Evolutionary conservation across 768 basidiomycete genomes (phyloP), one percentile per base, ranked within the genome.

Genomic region (Vararia minispora): DNA sequence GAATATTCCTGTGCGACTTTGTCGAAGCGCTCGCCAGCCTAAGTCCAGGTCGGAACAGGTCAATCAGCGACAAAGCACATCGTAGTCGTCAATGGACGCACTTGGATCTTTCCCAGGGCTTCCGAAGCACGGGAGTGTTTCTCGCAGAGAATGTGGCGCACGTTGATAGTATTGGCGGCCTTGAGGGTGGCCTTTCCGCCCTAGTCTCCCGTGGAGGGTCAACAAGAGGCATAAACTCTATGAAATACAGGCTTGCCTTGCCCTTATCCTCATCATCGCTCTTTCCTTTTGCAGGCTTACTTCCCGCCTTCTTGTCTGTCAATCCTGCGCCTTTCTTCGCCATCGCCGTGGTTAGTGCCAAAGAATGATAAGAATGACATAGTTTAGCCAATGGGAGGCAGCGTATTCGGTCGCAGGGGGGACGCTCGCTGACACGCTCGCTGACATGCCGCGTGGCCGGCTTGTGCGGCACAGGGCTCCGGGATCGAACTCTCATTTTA

Each of bases 1-100:
- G 88, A 89, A 48, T 85, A 89, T 51, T 88, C 87, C 52, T 87
- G 79, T 5, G 87, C 87, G 24, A 88, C 82, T 57, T 87, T 90
- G 60, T 88, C 82, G 54, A 90, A 90, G 9, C 82, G 61, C 50
- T 82, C 73, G 17, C 87, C 87, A 44, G 74, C 79, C 82, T 74
- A 71, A 40, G 20, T 5, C 20, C 39, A 24, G 21, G n/a, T 13
- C 33, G 35, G 31, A 41, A 21, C 21, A 12, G 29, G 22, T 22
- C 7, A 9, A 4, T 29, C 21, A 7, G 12, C 17, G 6, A 22
- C 17, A 28, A 33, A 11, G n/a, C n/a, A 21, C 12, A 33, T 13
- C 13, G 18, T 13, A n/a, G 16, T 21, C n/a, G 12, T 10, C 27
- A 6, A 2, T 8, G 18, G n/a, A 46, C 53, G 32, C 46, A 83